phyloP scores from a whole-genome alignment of 139 green algal genomes.

The Picochlorum sp. region DNA sequence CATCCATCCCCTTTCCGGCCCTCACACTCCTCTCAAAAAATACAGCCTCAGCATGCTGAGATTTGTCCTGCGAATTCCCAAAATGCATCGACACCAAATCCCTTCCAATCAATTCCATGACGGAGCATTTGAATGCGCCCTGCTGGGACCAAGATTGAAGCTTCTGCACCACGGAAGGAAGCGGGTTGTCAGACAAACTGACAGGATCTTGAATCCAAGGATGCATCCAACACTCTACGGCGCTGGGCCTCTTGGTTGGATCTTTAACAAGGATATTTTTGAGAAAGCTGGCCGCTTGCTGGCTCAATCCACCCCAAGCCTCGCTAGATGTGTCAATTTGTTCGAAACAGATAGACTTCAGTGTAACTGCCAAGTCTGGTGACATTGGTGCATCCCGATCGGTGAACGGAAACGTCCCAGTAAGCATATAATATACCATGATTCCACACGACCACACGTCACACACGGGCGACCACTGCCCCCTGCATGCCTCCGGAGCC shows the following conservation, averaged over 20 bases:
- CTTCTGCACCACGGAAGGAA: conserved; percentile 67
- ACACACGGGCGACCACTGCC: conserved; percentile 49
- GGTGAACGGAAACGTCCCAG: conserved; percentile 22
- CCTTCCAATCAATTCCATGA: conserved; percentile 80
- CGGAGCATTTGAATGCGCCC: conserved; percentile 60
- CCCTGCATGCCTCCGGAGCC: conserved; percentile 66
- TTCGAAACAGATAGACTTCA: conserved; percentile 24
- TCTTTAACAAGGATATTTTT: conserved; percentile 42
- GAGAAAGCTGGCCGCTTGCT: conserved; percentile 22
- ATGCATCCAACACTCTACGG: conserved; percentile 61
- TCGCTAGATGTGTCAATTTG: conserved; percentile 13
- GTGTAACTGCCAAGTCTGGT: conserved; percentile 19
- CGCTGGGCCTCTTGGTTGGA: conserved; percentile 47
- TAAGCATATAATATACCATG: conserved; percentile 51
- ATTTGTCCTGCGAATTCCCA: conserved; percentile 1
- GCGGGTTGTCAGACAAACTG: conserved; percentile 25
- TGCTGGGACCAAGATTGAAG: conserved; percentile 60
- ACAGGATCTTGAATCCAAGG: conserved; percentile 54
- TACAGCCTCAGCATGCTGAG: not conserved
- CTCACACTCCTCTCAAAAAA: conserved; percentile 10
- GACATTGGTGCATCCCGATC: conserved; percentile 15
- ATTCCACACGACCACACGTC: conserved; percentile 81
- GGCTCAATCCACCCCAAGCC: conserved; percentile 10
- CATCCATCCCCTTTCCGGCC: not conserved
- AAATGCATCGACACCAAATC: conserved; percentile 59